Evolutionary conservation across 768 basidiomycete species (phyloP).

Genomic region (Phaeotremella fagi): DNA sequence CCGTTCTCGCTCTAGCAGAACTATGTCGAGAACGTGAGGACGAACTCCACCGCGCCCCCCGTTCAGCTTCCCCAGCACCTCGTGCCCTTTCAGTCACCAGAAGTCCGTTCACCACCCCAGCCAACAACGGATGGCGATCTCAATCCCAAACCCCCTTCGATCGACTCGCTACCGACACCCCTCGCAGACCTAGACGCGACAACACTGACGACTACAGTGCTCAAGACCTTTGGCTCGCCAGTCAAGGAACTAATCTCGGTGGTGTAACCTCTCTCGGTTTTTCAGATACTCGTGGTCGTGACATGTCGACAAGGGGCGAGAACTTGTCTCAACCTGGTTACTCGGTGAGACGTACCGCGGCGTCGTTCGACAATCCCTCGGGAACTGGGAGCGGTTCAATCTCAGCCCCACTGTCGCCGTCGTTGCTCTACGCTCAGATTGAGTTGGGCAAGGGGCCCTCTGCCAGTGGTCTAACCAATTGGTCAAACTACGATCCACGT

Average conservation of each 20-base stretch:
- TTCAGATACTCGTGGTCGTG: conserved; percentile 31
- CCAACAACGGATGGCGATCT: conserved; percentile 31
- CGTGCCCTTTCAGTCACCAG: conserved; percentile 31
- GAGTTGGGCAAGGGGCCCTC: conserved; percentile 38
- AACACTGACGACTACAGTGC: conserved; percentile 32
- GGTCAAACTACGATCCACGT: conserved; percentile 20
- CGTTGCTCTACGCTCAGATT: conserved; percentile 39
- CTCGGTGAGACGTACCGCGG: conserved; percentile 12
- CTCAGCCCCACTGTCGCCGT: conserved; percentile 44
- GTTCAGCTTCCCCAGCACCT: conserved; percentile 46
- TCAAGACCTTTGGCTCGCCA: conserved; percentile 46
- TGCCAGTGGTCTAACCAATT: conserved; percentile 13
- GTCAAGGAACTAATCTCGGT: conserved; percentile 41
- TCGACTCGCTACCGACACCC: conserved; percentile 30
- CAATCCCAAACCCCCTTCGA: conserved; percentile 43
- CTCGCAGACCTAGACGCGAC: conserved; percentile 31
- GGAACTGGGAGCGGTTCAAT: conserved; percentile 38
- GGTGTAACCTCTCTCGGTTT: conserved; percentile 35
- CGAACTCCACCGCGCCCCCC: conserved; percentile 48
- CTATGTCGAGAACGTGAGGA: conserved; percentile 82
- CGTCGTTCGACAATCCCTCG: conserved; percentile 12
- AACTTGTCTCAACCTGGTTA: conserved; percentile 14
- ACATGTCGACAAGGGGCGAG: conserved; percentile 36
- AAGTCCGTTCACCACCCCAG: conserved; percentile 22
- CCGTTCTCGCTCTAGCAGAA: conserved; percentile 73